phyloP scores from a whole-genome alignment of 2,329 filamentous ascomycete species.

The Alternaria brassicae region DNA sequence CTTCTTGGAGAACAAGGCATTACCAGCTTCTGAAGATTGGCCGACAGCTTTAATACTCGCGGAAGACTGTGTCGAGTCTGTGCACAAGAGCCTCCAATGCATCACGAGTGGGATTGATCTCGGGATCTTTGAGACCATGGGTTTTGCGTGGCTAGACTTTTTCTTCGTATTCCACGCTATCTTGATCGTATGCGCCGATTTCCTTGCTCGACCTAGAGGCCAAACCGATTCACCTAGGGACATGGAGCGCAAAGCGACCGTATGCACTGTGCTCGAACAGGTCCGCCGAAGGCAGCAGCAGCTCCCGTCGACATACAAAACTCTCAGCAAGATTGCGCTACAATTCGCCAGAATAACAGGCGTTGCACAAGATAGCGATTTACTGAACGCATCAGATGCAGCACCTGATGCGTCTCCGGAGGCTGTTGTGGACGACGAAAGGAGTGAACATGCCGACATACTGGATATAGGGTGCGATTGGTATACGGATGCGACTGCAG shows the following conservation, averaged over 20 bases:
- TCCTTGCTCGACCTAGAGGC: slow-evolving; percentile 32
- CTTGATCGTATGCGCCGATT: slow-evolving; percentile 37
- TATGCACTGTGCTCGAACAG: slow-evolving; percentile 27
- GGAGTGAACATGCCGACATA: slow-evolving; percentile 16
- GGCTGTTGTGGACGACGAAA: slow-evolving; percentile 10
- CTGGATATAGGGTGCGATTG: slow-evolving; percentile 30
- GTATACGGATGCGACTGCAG: slow-evolving; percentile 30
- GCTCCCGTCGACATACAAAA: slow-evolving; percentile 31
- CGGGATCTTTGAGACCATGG: slow-evolving; percentile 27
- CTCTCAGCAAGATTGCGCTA: slow-evolving; percentile 28
- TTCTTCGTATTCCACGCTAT: slow-evolving; percentile 38
- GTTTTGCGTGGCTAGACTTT: slow-evolving; percentile 31
- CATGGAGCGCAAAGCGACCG: slow-evolving; percentile 29
- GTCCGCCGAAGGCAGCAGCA: slow-evolving; percentile 26
- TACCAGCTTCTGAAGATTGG: slow-evolving; percentile 20
- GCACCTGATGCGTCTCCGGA: slow-evolving; percentile 7
- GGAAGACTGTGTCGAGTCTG: slow-evolving; percentile 39
- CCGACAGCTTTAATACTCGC: slow-evolving; percentile 23
- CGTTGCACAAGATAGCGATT: slow-evolving; percentile 21
- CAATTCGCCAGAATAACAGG: slow-evolving; percentile 37
- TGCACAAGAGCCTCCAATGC: slow-evolving; percentile 31
- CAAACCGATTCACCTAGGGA: slow-evolving; percentile 29
- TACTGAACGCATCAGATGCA: not conserved
- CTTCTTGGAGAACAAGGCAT: slow-evolving; percentile 19
- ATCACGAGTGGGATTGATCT: slow-evolving; percentile 26